Conservation (phyloP, 164 flowering plant genomes). For the Stephania japonica region DNA sequence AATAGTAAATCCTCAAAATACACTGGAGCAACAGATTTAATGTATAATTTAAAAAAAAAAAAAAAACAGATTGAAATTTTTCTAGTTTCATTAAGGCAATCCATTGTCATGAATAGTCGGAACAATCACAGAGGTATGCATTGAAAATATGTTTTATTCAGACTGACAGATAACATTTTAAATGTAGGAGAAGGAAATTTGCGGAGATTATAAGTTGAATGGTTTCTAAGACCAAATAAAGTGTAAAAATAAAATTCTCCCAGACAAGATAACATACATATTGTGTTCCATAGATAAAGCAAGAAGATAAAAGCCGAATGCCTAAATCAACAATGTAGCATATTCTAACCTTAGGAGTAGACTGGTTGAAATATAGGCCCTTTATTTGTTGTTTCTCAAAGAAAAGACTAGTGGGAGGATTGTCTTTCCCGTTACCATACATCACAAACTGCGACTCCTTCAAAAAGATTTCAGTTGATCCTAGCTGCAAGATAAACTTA, state of each 20-base stretch:
- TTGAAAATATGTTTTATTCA: background rate
- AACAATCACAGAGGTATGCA: too few relatives aligned
- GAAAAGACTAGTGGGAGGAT: slow-evolving; percentile 85
- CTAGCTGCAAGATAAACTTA: slow-evolving; percentile 54
- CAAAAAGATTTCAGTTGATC: slow-evolving; percentile 73
- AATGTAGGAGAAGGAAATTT: background rate
- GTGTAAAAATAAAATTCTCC: background rate
- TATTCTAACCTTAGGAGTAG: slow-evolving; percentile 70
- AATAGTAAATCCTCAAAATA: too few relatives aligned
- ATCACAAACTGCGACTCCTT: slow-evolving; percentile 65
- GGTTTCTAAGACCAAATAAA: background rate
- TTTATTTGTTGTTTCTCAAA: slow-evolving; percentile 84
- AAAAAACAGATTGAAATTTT: too few relatives aligned
- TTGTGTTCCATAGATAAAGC: background rate
- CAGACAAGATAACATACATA: background rate
- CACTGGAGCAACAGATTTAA: too few relatives aligned
- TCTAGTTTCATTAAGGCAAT: too few relatives aligned
- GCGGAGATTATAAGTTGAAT: background rate
- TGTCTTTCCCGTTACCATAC: slow-evolving; percentile 81
- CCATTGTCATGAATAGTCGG: too few relatives aligned
- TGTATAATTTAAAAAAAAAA: too few relatives aligned
- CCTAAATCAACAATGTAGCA: background rate
- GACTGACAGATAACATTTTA: background rate
- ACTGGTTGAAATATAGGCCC: slow-evolving; percentile 83
- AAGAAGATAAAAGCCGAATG: background rate